These are phyloP conservation scores for Candida nanaspora DNA, from an alignment of 805 yeast species.

Conservation along the genomic window DNA sequence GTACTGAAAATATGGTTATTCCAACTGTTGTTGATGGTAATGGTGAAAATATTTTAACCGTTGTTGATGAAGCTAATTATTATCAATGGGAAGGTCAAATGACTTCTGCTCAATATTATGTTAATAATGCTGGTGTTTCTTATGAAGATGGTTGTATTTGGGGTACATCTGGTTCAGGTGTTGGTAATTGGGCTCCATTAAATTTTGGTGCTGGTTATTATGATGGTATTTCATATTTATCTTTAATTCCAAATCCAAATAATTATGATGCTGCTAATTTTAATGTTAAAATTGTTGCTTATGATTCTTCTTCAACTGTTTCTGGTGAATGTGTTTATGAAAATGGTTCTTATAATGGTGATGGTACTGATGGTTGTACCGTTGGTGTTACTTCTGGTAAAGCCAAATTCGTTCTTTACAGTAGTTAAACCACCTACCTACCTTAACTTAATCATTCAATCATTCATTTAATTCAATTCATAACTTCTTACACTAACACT, in stretches of 20 bases:
- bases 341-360: conserved; percentile 66
- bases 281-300: conserved; percentile 73
- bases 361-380: conserved; percentile 84
- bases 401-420: conserved; percentile 77
- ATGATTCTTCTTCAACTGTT: conserved; percentile 51
- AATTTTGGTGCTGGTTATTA: conserved; percentile 71
- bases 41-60: conserved; percentile 42
- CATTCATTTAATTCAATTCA: too few relatives aligned
- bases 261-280: conserved; percentile 50
- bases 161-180: conserved; percentile 51
- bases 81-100: conserved; percentile 55
- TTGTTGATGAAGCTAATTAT: conserved; percentile 53
- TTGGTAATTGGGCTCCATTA: conserved; percentile 79
- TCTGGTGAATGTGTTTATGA: conserved; percentile 76
- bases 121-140: conserved; percentile 69
- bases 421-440: too few relatives aligned
- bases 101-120: conserved; percentile 71
- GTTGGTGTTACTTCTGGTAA: conserved; percentile 79
- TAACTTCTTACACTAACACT: too few relatives aligned
- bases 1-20: conserved; percentile 73
- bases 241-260: conserved; percentile 75
- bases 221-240: conserved; percentile 54
- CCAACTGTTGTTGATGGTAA: conserved; percentile 61
- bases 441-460: too few relatives aligned
- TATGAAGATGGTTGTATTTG: conserved; percentile 65